A percentile compares a stretch with the other conserved stretches of the same genome.
These are phyloP conservation scores for Pseudocohnilembus persalinus DNA, from an alignment of 169 alveolate species.

Conservation along the genomic window DNA sequence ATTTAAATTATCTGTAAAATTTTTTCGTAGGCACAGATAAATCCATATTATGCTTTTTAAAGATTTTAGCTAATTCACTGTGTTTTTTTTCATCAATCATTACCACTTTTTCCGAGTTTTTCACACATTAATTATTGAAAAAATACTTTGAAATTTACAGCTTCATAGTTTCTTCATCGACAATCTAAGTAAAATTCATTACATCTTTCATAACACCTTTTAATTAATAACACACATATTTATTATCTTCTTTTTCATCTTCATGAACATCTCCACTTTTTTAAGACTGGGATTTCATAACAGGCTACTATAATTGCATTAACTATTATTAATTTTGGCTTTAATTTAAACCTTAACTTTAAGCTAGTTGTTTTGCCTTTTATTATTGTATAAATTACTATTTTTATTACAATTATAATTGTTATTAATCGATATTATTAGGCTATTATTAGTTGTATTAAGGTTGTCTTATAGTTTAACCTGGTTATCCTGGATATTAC, in stretches of 20 bases:
- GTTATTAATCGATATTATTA: too few relatives aligned
- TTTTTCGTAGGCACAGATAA: neutral
- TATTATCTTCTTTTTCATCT: neutral
- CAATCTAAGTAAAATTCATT: neutral
- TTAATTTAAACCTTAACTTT: too few relatives aligned
- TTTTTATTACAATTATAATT: too few relatives aligned
- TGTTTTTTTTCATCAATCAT: neutral
- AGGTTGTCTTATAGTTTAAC: too few relatives aligned
- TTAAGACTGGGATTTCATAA: too few relatives aligned
- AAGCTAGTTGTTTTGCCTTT: too few relatives aligned
- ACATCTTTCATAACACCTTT: neutral
- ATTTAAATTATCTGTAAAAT: neutral
- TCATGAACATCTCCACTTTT: too few relatives aligned
- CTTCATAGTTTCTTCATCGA: neutral
- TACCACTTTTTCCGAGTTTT: neutral
- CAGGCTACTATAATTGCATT: too few relatives aligned
- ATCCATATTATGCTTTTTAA: neutral
- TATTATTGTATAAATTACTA: too few relatives aligned
- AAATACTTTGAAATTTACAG: neutral
- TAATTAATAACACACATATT: neutral
- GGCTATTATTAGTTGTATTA: too few relatives aligned
- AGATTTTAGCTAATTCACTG: neutral
- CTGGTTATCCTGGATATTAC: too few relatives aligned
- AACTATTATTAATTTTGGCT: too few relatives aligned
- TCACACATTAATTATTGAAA: neutral